Evolutionary conservation across 164 flowering plant species (phyloP), one percentile per base, ranked within the genome.

Genomic region (Vitis cinerea): DNA sequence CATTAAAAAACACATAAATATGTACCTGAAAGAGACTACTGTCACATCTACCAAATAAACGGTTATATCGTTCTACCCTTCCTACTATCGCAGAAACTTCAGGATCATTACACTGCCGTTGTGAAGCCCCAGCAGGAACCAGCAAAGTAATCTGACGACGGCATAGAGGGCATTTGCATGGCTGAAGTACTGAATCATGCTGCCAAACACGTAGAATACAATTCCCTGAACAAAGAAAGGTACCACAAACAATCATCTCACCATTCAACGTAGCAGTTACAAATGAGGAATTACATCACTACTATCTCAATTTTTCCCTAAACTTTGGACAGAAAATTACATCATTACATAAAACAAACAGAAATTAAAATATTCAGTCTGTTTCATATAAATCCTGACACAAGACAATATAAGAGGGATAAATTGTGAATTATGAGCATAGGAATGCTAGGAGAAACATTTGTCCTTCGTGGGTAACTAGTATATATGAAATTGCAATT

Each of bases 111-210:
- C 77, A 83, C 51, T 74, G 81, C 63, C 68, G 73, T 15, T 63
- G 59, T 54, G 88, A 75, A 65, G 81, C 78, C 69, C 80, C 91
- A 65, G 75, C 72, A 19, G 97, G 99, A 77, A 94, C 81, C 81
- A 94, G 68, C 82, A 94, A 80, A 23, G 90, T 88, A 62, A 94
- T 87, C 51, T 61, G 74, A 49, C 99, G 89, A 16, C 97, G 91
- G 71, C 99, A 94, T 15, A 94, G 69, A 14, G 97, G 99, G 72
- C 99, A 94, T 75, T 81, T 92, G 68, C 99, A 92, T 19, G 99
- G 88, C 71, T 77, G 88, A 50, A 92, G 79, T 9, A 88, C 83
- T 29, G 95, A 79, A 62, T 87, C 87, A 72, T 88, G 89, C 70
- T 86, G 72, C 97, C 97, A 94, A 52, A 92, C 93, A 54, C 80